Conservation (phyloP, 306 rosid genomes). For the Trifolium subterraneum region DNA sequence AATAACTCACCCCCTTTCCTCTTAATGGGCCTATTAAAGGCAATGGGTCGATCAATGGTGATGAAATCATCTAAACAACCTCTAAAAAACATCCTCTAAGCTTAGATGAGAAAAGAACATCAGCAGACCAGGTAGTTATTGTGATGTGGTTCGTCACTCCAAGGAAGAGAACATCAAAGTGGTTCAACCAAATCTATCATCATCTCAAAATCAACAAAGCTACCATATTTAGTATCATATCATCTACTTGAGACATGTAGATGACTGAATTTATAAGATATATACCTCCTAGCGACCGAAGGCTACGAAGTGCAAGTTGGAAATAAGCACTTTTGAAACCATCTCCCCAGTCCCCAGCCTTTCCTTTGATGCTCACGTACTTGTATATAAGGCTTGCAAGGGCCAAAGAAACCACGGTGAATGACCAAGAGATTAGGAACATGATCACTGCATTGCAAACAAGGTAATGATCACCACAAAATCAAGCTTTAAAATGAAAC, state of each 20-base stretch:
- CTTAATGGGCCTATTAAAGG: neutral
- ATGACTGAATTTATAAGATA: conserved; percentile 38
- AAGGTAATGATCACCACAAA: conserved; percentile 35
- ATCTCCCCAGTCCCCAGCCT: conserved; percentile 99
- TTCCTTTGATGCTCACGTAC: conserved; percentile 93
- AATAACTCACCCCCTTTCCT: conserved; percentile 10
- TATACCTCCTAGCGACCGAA: conserved; percentile 98
- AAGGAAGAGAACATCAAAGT: conserved; percentile 10
- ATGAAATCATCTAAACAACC: neutral
- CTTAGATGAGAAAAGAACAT: conserved; percentile 2
- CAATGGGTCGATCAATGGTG: neutral
- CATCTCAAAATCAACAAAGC: conserved; percentile 27
- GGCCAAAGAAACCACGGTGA: conserved; percentile 91
- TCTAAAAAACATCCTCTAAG: neutral
- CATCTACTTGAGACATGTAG: conserved; percentile 6
- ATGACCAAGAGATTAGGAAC: conserved; percentile 99
- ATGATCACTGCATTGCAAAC: conserved; percentile 81
- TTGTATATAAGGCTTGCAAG: conserved; percentile 97
- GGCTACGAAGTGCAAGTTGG: conserved; percentile 98
- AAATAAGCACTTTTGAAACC: conserved; percentile 99
- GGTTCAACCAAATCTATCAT: conserved; percentile 13
- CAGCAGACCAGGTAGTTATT: neutral
- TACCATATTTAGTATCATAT: conserved; percentile 5
- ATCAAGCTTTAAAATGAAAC: conserved; percentile 18
- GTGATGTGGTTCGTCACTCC: neutral